Conservation (phyloP, 106 monocot species). For the Allium cepa region DNA sequence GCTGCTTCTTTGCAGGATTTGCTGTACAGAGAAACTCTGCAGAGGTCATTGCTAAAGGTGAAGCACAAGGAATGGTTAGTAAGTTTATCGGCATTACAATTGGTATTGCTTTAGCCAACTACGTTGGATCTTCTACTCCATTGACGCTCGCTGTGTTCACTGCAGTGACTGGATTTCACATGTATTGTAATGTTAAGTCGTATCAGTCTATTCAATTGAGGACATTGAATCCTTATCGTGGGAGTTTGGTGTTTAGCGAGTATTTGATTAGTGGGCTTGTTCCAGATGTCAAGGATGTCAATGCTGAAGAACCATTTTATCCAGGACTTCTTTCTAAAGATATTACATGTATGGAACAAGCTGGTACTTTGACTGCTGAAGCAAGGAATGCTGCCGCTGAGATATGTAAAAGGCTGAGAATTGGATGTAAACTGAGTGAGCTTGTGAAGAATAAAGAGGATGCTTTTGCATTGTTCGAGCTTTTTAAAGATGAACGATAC, state of each 20-base stretch:
- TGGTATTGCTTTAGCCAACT: conserved; percentile 85
- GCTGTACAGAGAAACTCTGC: conserved; percentile 96
- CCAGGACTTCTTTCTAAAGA: conserved; percentile 13
- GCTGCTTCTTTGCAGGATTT: conserved; percentile 97
- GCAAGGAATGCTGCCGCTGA: conserved; percentile 64
- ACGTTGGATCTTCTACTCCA: conserved; percentile 58
- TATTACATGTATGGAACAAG: conserved; percentile 8
- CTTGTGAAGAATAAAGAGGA: conserved; percentile 59
- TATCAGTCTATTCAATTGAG: conserved; percentile 97
- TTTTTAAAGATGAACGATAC: conserved; percentile 75
- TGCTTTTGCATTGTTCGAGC: conserved; percentile 57
- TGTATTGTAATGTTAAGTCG: conserved; percentile 96
- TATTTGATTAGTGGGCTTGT: conserved; percentile 87
- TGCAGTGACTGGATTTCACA: conserved; percentile 67
- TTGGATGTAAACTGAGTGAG: conserved; percentile 82
- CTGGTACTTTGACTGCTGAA: conserved; percentile 44
- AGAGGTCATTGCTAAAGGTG: conserved; percentile 98
- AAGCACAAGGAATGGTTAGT: conserved; percentile 99
- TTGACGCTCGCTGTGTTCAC: conserved; percentile 71
- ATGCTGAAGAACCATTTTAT: conserved; percentile 83
- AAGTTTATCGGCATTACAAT: conserved; percentile 88
- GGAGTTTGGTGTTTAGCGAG: conserved; percentile 93
- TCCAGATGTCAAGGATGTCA: conserved; percentile 82
- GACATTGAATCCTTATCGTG: conserved; percentile 94
- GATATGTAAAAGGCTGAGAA: conserved; percentile 44